Conservation (phyloP, 768 basidiomycete genomes). For the Tulasnella calospora region DNA sequence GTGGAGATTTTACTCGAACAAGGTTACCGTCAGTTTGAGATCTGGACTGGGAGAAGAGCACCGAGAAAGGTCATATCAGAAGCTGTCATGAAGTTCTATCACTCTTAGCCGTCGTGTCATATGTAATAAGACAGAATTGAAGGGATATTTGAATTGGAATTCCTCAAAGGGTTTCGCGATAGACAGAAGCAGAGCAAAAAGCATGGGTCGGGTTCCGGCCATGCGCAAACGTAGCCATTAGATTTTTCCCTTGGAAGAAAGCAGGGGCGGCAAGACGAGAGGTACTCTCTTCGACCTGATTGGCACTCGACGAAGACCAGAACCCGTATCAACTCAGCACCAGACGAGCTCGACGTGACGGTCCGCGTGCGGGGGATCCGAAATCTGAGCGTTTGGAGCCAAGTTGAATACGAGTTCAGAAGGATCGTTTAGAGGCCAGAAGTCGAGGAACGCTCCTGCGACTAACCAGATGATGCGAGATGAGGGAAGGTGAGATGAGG, state of each 20-base stretch:
- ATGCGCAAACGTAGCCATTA: not conserved
- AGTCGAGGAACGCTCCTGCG: not conserved
- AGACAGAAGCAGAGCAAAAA: not conserved
- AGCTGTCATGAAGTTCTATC: conserved; percentile 32
- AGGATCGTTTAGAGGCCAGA: not conserved
- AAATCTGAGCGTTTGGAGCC: not conserved
- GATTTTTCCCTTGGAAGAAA: not conserved
- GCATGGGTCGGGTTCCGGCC: not conserved
- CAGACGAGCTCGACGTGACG: not conserved
- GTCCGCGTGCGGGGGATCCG: not conserved
- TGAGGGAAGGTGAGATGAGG: not conserved
- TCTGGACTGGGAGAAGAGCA: conserved; percentile 61
- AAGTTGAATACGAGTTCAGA: not conserved
- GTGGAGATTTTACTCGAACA: conserved; percentile 85
- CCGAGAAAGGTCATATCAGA: conserved; percentile 32
- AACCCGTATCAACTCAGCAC: conserved; percentile 8
- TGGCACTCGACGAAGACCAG: not conserved
- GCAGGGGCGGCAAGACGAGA: not conserved
- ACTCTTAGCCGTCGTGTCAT: not conserved
- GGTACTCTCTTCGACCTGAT: not conserved
- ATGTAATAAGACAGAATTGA: not conserved
- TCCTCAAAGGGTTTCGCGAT: not conserved
- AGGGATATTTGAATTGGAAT: not conserved
- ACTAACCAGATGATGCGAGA: not conserved
- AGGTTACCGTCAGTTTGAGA: conserved; percentile 76